Evolutionary conservation across 2,329 filamentous ascomycete genomes (phyloP), one percentile per base, ranked within the genome.

Genomic region (Sclerotinia nivalis): DNA sequence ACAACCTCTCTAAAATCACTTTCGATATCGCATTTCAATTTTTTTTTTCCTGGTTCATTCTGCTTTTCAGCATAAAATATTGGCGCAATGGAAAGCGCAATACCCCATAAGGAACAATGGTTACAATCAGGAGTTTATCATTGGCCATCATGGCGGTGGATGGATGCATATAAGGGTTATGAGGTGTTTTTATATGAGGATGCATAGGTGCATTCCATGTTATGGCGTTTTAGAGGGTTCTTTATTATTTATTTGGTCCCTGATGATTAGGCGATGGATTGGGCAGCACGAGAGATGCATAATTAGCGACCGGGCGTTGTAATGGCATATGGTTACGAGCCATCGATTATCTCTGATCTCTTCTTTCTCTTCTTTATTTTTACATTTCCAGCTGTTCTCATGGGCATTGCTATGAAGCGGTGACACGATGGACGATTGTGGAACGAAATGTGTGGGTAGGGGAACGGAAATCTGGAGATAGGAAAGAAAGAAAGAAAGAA

Each of bases 31-130:
- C 60, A 64, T 25, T 37, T 18, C 15, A 25, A 50, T 52, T 50
- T 12, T 15, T 64, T 64, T 25, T 9, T 40, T 8, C 6, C 13
- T 43, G 1, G 31, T 34, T 58, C 55, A n/a, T 40, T 58, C 22
- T 40, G 55, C 45, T 40, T 64, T 62, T 52, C n/a, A 25, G 34
- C 55, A 58, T 58, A 20, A 37, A 64, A 40, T n/a, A 50, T 50
- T 64, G 60, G 60, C 60, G 60, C 45, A 64, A 40, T 50, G 60
- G 47, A 25, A 64, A 64, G 60, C 60, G 45, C 45, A 50, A 64
- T 64, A 64, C 45, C 60, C 60, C 34, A 64, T 40, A n/a, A 50
- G 47, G 60, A 50, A 64, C 40, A 50, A 52, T 18, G 60, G 60
- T 37, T 50, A 50, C 13, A 37, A 50, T 37, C 31, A 64, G 60